These are phyloP conservation scores for Cyclotella distinguenda DNA, from an alignment of 108 stramenopile species.

Conservation along the genomic window DNA sequence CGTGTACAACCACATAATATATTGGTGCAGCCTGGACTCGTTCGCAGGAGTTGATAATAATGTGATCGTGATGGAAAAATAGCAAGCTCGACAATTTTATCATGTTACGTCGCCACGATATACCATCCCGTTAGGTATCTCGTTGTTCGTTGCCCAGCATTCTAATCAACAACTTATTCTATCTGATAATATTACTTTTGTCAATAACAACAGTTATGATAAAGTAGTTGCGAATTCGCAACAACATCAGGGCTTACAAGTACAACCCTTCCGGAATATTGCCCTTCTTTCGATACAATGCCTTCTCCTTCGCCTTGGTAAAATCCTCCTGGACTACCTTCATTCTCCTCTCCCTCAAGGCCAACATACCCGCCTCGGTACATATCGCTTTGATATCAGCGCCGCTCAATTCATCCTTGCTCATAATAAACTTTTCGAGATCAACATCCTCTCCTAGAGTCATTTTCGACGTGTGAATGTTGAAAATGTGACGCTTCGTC, in stretches of 20 bases:
- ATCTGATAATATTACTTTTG: too few relatives aligned
- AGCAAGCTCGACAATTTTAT: too few relatives aligned
- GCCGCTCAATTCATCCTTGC: conserved; percentile 97
- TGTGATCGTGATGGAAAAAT: too few relatives aligned
- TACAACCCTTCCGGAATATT: conserved; percentile 97
- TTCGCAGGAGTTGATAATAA: background rate
- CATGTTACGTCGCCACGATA: too few relatives aligned
- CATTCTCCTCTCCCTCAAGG: conserved; percentile 98
- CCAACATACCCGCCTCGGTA: conserved; percentile 98
- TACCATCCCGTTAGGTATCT: too few relatives aligned
- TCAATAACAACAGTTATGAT: too few relatives aligned
- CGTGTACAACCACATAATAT: too few relatives aligned
- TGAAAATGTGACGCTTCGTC: conserved; percentile 98
- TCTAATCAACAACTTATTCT: too few relatives aligned
- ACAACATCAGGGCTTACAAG: conserved; percentile 45
- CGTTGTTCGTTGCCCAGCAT: too few relatives aligned
- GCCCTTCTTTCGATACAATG: conserved; percentile 98
- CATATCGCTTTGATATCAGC: conserved; percentile 99
- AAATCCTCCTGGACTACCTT: conserved; percentile 98
- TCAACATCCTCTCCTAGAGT: conserved; percentile 96
- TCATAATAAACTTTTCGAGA: conserved; percentile 96
- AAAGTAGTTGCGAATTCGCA: background rate
- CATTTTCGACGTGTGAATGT: conserved; percentile 95
- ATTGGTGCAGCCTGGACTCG: too few relatives aligned
- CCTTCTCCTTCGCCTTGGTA: conserved; percentile 99